Percentiles rank a stretch among this genome's conserved stretches.
phyloP scores from a whole-genome alignment of 1,139 yeast genomes.

The Lodderomyces margitis region DNA sequence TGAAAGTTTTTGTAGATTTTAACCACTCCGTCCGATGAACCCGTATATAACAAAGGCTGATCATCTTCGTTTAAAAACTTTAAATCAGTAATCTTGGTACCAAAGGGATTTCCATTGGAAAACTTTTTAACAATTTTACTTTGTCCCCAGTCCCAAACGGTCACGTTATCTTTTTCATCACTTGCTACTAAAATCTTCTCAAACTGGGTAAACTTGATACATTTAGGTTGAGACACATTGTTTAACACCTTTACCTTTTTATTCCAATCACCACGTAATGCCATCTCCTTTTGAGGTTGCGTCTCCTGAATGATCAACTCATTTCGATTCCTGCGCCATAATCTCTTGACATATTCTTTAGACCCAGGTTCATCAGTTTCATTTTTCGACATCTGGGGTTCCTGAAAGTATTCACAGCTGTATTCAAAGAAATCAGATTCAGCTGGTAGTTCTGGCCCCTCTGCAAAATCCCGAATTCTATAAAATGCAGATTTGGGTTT shows the following conservation, averaged over 20 bases:
- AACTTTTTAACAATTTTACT: slow-evolving; percentile 61
- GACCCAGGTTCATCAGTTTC: slow-evolving; percentile 95
- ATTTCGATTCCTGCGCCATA: slow-evolving; percentile 90
- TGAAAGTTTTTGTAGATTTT: slow-evolving; percentile 81
- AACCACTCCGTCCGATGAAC: slow-evolving; percentile 91
- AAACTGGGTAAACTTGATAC: slow-evolving; percentile 82
- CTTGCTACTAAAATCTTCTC: slow-evolving; percentile 80
- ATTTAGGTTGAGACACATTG: slow-evolving; percentile 76
- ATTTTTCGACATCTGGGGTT: slow-evolving; percentile 87
- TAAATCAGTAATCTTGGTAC: slow-evolving; percentile 84
- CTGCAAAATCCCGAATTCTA: slow-evolving; percentile 32
- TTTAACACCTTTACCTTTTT: slow-evolving; percentile 59
- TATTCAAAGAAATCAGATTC: slow-evolving; percentile 81
- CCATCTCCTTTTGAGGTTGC: slow-evolving; percentile 82
- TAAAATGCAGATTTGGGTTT: slow-evolving; percentile 56
- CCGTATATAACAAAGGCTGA: slow-evolving; percentile 76
- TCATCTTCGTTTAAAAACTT: slow-evolving; percentile 92
- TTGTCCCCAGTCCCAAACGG: slow-evolving; percentile 87
- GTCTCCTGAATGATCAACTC: slow-evolving; percentile 85
- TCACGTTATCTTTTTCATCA: slow-evolving; percentile 80
- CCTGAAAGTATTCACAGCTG: slow-evolving; percentile 90
- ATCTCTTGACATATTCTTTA: slow-evolving; percentile 72
- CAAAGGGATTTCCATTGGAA: slow-evolving; percentile 82
- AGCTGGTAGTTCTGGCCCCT: slow-evolving; percentile 54
- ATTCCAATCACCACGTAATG: slow-evolving; percentile 86